Base-by-base conservation (phyloP, 2,329 filamentous ascomycete genomes). In the Colletotrichum zoysiae region DNA sequence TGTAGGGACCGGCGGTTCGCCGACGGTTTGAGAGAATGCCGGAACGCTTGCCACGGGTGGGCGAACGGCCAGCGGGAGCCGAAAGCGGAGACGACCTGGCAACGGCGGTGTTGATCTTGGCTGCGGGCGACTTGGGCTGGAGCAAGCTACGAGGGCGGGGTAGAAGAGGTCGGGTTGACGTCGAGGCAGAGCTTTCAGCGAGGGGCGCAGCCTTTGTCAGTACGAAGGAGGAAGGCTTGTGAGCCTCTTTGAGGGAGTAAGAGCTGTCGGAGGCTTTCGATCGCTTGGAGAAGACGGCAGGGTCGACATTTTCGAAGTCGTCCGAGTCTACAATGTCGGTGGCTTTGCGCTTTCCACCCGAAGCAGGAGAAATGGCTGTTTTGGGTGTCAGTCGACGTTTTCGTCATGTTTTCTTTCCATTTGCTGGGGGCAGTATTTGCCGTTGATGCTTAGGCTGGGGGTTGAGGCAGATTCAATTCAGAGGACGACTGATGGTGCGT, bases 11-110 rank as follows among this genome's bases (percentile, higher is more conserved):
- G n/a, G 86, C 87, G 20, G 87, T 88, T 71, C 89, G 89, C 60
- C 92, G 91, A 71, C 92, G 90, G 78, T 87, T 90, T 62, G 89
- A 90, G 53, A 94, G 85, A 74, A 94, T 89, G 63, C 90, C 89
- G 38, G 90, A 85, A 72, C 90, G 89, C 83, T 94, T 95, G 77
- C 82, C 82, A 62, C 91, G 85, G n/a, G 88, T 92, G 2, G 94
- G 94, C 3, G 94, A 96, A 74, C 94, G 93, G 59, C 94, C 93
- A 76, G 93, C 93, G 51, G 92, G 92, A n/a, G 92, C 89, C 58
- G 89, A 86, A 23, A 89, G 82, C 16, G 90, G 87, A 18, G 88
- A 84, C 0, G 89, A 85, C 74, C 84, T 85, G 73, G 84, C 75
- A 72, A 82, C 78, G 67, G 76, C 78, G 9, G 82, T 82, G 79